Conservation (phyloP, 768 basidiomycete genomes). For the Cyathus striatus region DNA sequence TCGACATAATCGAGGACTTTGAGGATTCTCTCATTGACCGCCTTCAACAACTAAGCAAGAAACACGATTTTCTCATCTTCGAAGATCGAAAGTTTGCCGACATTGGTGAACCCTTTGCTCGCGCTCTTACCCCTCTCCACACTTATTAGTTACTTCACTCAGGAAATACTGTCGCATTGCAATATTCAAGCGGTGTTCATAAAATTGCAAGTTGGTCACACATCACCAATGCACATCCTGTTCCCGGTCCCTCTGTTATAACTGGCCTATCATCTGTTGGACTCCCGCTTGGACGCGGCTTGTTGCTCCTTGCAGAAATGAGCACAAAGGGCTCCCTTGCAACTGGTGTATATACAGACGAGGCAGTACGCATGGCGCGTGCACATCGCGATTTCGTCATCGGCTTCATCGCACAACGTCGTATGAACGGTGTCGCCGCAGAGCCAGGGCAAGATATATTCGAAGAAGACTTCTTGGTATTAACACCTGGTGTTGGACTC, state of each 20-base stretch:
- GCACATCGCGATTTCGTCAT: slow-evolving; percentile 82
- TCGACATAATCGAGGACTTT: slow-evolving; percentile 95
- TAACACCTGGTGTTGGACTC: slow-evolving; percentile 91
- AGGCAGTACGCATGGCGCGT: slow-evolving; percentile 85
- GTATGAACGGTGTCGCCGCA: slow-evolving; percentile 68
- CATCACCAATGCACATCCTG: slow-evolving; percentile 93
- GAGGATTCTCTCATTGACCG: slow-evolving; percentile 62
- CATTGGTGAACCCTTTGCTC: slow-evolving; percentile 59
- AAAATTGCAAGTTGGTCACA: slow-evolving; percentile 95
- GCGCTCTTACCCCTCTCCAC: background rate
- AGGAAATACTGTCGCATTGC: slow-evolving; percentile 96
- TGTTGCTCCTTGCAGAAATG: slow-evolving; percentile 95
- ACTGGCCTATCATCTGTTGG: slow-evolving; percentile 88
- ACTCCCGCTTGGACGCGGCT: slow-evolving; percentile 75
- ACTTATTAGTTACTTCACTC: slow-evolving; percentile 3
- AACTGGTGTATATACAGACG: slow-evolving; percentile 75
- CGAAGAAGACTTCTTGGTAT: slow-evolving; percentile 80
- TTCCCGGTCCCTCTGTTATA: slow-evolving; percentile 94
- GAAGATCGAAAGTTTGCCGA: slow-evolving; percentile 99
- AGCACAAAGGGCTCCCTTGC: slow-evolving; percentile 86
- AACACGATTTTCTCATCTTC: slow-evolving; percentile 93
- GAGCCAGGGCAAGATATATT: slow-evolving; percentile 20
- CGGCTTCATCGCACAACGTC: slow-evolving; percentile 89
- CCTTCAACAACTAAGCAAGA: slow-evolving; percentile 63
- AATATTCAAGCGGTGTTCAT: slow-evolving; percentile 91